Conservation (phyloP, 306 rosid genomes). For the Styphnolobium japonicum region DNA sequence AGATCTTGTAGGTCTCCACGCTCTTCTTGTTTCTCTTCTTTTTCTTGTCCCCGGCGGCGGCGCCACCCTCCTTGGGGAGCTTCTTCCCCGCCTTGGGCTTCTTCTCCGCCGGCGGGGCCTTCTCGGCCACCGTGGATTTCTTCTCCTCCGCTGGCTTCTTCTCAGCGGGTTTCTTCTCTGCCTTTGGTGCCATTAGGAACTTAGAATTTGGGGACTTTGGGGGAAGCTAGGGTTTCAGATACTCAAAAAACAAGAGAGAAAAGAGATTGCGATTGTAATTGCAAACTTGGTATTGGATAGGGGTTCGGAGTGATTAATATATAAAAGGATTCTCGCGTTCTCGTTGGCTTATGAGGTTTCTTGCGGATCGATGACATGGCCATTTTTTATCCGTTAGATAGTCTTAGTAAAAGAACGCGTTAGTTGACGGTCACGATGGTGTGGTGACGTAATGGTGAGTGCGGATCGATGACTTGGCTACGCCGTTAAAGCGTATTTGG, state of each 20-base stretch:
- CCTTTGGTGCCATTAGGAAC: constrained; percentile 26
- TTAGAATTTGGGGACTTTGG: too few relatives aligned
- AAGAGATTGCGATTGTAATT: background rate
- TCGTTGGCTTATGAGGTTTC: background rate
- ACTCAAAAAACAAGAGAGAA: background rate
- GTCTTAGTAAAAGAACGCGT: rapidly evolving
- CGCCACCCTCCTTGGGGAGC: constrained; percentile 49
- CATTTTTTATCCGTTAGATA: background rate
- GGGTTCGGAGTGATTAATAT: background rate
- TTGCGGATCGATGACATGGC: constrained; percentile 28
- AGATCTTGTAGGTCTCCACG: constrained; percentile 54
- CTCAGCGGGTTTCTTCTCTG: constrained; percentile 46
- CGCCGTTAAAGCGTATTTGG: background rate
- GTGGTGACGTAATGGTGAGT: background rate
- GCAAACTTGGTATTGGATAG: background rate
- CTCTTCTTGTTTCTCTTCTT: constrained; percentile 55
- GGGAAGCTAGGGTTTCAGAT: background rate
- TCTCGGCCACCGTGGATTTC: constrained; percentile 46
- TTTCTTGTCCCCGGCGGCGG: constrained; percentile 48
- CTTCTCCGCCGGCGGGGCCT: constrained; percentile 58
- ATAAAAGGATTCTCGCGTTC: background rate
- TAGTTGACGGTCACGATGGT: background rate
- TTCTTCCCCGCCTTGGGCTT: constrained; percentile 59
- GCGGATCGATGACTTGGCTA: constrained; percentile 26
- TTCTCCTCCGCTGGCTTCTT: constrained; percentile 47